Evolutionary conservation across 495 filamentous ascomycete species (phyloP), one percentile per base, ranked within the genome.

Genomic region (Xylaria cubensis): DNA sequence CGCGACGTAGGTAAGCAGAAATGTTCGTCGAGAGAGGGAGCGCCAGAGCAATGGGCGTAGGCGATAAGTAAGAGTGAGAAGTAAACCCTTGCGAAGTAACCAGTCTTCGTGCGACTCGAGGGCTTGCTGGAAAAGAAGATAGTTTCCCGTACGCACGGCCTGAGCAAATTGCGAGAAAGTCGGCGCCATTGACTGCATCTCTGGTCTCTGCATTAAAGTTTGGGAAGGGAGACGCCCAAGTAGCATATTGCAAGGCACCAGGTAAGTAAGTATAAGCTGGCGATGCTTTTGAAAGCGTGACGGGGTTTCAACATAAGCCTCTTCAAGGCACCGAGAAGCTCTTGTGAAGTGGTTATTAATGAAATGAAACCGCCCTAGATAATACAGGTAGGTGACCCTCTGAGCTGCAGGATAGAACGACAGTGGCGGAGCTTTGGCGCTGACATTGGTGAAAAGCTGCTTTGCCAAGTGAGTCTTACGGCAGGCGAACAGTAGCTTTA

Each of bases 341-440:
- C 89, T 87, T 74, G 88, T 89, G 81, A 93, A 97, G 74, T 97
- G 90, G 55, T 87, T 91, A 72, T 93, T 93, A 67, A 90, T 88
- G 76, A 97, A 94, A 71, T 92, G 87, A 77, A 95, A 97, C 50
- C 94, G 92, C 39, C 95, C 95, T 21, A 97, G 92, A 77, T 97
- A 98, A 82, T 97, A 98, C 7, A 97, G 90, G 78, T 94, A 98
- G 26, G 95, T 94, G 36, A 97, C 93, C 51, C 93, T 89, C 70
- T 98, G 93, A 12, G 93, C 88, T n/a, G 93, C 93, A 19, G 95
- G 93, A 77, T 94, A 97, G 53, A 91, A 84, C 4, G 85, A 83
- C 19, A 97, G 85, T 0, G 93, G 92, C 6, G 94, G 93, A 2
- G 93, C 94, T 73, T 91, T 90, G 46, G 93, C 90, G 73, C 89